Evolutionary conservation across 2,329 filamentous ascomycete species (phyloP).

Genomic region (Zymoseptoria ardabiliae): DNA sequence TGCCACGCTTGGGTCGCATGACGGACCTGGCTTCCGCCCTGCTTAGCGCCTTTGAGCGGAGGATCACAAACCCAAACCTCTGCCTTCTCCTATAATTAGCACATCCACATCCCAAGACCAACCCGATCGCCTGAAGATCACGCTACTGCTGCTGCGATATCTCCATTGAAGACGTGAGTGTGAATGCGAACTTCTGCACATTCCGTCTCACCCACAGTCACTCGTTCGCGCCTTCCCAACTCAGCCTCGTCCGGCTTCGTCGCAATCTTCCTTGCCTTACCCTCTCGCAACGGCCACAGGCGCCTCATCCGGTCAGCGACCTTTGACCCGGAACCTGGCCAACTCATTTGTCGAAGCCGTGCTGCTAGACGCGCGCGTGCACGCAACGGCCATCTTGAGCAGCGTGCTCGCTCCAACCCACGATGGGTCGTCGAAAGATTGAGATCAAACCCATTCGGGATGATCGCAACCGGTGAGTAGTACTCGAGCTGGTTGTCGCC

Average conservation of each 20-base stretch:
- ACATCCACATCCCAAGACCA: not conserved
- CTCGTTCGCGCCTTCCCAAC: not conserved
- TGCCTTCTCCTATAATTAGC: not conserved
- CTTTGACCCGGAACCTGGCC: not conserved
- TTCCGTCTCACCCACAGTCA: not conserved
- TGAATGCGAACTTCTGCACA: not conserved
- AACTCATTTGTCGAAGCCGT: not conserved
- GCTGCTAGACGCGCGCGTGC: not conserved
- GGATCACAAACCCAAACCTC: not conserved
- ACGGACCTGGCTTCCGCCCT: not conserved
- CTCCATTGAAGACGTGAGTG: not conserved
- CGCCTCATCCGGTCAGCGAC: not conserved
- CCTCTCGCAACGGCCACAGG: not conserved
- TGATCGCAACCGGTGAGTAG: constrained; percentile 17
- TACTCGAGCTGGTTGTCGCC: not conserved
- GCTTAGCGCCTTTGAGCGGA: not conserved
- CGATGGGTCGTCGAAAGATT: constrained; percentile 97
- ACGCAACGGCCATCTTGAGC: not conserved
- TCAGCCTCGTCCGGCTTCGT: not conserved
- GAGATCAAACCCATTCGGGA: constrained; percentile 70
- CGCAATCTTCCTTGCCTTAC: not conserved
- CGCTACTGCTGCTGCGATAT: not conserved
- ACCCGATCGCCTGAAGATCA: not conserved
- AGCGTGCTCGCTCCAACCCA: constrained; percentile 15
- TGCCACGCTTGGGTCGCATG: not conserved